Percentiles rank a stretch among this genome's conserved stretches.
phyloP scores from a whole-genome alignment of 495 filamentous ascomycete species.

The Neurospora sublineolata region DNA sequence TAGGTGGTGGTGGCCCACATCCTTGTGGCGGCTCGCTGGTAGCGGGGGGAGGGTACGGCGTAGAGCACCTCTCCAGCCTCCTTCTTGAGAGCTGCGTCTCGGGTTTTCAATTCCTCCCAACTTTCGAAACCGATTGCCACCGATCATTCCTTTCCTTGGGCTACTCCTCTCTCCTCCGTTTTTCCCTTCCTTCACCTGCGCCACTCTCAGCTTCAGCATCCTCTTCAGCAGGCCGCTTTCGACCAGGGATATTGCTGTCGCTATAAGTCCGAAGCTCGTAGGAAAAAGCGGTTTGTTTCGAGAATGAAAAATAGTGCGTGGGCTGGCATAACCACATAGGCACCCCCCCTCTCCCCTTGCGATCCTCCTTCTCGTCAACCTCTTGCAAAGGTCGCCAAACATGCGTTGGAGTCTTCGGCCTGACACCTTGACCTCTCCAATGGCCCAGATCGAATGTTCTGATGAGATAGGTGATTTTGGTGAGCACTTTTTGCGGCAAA shows the following conservation, averaged over 20 bases:
- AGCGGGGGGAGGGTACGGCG: constrained; percentile 11
- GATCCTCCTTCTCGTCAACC: neutral
- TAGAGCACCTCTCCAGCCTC: neutral
- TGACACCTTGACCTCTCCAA: constrained; percentile 20
- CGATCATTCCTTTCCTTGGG: neutral
- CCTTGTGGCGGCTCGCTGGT: constrained; percentile 8
- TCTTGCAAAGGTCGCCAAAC: constrained; percentile 31
- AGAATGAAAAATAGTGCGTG: no score
- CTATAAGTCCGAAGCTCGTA: no score
- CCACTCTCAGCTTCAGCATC: neutral
- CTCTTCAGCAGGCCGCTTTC: neutral
- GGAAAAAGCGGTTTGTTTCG: no score
- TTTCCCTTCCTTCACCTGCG: neutral
- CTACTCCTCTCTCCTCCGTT: neutral
- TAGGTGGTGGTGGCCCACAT: constrained; percentile 11
- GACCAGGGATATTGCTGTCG: no score
- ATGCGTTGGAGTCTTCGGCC: constrained; percentile 33
- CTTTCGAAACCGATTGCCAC: no score
- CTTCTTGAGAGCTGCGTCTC: no score
- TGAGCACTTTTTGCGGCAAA: neutral
- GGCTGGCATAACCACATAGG: no score
- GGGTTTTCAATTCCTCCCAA: no score
- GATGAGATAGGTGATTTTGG: neutral
- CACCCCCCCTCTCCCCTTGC: neutral
- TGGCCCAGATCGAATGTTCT: constrained; percentile 18